A percentile compares a stretch with the other conserved stretches of the same genome.
phyloP scores from a whole-genome alignment of 2,329 filamentous ascomycete genomes.

The Spiromastix sp. region DNA sequence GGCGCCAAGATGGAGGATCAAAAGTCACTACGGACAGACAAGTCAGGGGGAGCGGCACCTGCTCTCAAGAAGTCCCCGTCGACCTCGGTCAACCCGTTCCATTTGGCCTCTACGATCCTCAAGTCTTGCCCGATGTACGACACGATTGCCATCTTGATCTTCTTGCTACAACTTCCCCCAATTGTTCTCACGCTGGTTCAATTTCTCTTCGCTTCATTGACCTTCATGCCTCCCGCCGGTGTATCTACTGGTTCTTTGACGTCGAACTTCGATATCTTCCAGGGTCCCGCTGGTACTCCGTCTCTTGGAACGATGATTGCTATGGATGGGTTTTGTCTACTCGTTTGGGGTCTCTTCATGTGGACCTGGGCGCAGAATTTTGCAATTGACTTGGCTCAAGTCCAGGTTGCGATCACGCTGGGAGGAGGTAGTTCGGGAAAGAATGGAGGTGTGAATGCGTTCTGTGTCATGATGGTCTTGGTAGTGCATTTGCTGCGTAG shows the following conservation, averaged over 20 bases:
- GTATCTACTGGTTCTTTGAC: slow-evolving; percentile 63
- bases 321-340: slow-evolving; percentile 71
- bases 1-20: slow-evolving; percentile 13
- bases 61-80: slow-evolving; percentile 22
- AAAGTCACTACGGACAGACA: slow-evolving; percentile 22
- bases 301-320: slow-evolving; percentile 75
- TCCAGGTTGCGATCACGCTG: slow-evolving; percentile 82
- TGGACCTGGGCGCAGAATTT: slow-evolving; percentile 82
- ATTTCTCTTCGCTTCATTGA: slow-evolving; percentile 83
- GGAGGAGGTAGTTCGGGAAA: slow-evolving; percentile 59
- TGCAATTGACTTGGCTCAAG: slow-evolving; percentile 80
- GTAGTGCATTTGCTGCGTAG: slow-evolving; percentile 36
- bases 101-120: slow-evolving; percentile 75
- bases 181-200: slow-evolving; percentile 82
- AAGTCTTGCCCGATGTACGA: slow-evolving; percentile 84
- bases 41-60: slow-evolving; percentile 9
- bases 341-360: slow-evolving; percentile 71
- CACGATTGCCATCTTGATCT: slow-evolving; percentile 92
- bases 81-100: slow-evolving; percentile 57
- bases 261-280: slow-evolving; percentile 84
- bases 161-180: slow-evolving; percentile 84
- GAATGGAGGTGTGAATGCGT: slow-evolving; percentile 34
- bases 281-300: slow-evolving; percentile 74
- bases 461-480: slow-evolving; percentile 36
- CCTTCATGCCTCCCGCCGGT: slow-evolving; percentile 76